phyloP scores from a whole-genome alignment of 768 basidiomycete genomes.

The Hortiboletus campestris region DNA sequence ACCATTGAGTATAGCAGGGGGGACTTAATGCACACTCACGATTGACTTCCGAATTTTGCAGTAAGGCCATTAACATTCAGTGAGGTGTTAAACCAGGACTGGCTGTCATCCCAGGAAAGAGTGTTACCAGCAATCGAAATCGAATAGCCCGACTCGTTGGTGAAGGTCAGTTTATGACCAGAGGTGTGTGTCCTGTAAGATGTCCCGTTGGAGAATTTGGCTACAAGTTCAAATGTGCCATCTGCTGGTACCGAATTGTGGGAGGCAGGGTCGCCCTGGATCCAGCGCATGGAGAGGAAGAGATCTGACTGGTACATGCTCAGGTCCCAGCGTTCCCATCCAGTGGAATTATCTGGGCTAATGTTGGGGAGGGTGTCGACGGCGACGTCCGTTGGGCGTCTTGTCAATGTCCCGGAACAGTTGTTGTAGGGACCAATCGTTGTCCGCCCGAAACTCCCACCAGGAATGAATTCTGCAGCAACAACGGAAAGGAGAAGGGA shows the following conservation, averaged over 20 bases:
- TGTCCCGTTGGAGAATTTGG: slow-evolving; percentile 10
- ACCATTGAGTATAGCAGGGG: neutral
- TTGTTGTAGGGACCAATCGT: slow-evolving; percentile 15
- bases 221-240: slow-evolving; percentile 8
- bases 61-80: slow-evolving; percentile 7
- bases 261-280: slow-evolving; percentile 10
- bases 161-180: slow-evolving; percentile 7
- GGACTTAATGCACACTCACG: neutral
- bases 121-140: slow-evolving; percentile 12
- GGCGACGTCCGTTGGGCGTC: slow-evolving; percentile 3
- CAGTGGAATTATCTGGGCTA: neutral
- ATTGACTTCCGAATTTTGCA: slow-evolving; percentile 2
- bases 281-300: slow-evolving; percentile 14
- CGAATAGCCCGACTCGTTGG: slow-evolving; percentile 7
- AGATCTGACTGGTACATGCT: slow-evolving; percentile 9
- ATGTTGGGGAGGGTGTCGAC: slow-evolving; percentile 15
- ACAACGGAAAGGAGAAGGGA: neutral
- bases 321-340: slow-evolving; percentile 14
- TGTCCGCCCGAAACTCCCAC: neutral
- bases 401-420: slow-evolving; percentile 10
- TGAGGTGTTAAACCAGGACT: slow-evolving; percentile 14
- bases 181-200: neutral
- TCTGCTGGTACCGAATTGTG: neutral
- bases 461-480: neutral
- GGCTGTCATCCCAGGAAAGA: slow-evolving; percentile 13